phyloP scores from a whole-genome alignment of 2,329 filamentous ascomycete species.

The Neurospora crassa region DNA sequence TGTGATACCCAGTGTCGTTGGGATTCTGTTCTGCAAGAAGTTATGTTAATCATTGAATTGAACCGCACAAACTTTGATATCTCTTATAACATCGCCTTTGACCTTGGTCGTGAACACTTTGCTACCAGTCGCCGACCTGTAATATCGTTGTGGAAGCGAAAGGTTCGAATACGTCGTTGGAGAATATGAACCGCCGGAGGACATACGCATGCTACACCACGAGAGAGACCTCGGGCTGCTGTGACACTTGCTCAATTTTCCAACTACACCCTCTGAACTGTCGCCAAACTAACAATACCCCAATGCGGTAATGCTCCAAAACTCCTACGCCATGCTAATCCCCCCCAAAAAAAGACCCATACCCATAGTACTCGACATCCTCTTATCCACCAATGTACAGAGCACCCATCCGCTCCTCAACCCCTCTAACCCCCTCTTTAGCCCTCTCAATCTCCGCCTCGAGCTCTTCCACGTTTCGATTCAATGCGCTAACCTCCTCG shows the following conservation, averaged over 20 bases:
- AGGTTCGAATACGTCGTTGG: neutral
- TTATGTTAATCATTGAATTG: neutral
- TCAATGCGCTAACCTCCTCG: slow-evolving; percentile 75
- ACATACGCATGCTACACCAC: neutral
- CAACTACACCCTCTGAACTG: neutral
- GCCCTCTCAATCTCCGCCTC: slow-evolving; percentile 65
- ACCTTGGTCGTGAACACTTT: neutral
- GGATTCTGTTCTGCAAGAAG: neutral
- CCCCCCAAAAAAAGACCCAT: neutral
- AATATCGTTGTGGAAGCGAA: neutral
- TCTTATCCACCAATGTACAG: slow-evolving; percentile 30
- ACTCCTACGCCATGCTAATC: neutral
- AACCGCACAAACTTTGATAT: neutral
- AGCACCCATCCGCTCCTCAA: slow-evolving; percentile 52
- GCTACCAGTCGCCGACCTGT: neutral
- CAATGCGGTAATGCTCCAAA: neutral
- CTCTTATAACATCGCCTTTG: neutral
- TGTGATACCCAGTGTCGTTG: neutral
- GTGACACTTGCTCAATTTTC: neutral
- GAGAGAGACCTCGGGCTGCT: neutral
- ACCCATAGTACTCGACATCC: neutral
- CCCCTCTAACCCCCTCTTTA: slow-evolving; percentile 51
- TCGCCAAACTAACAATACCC: neutral
- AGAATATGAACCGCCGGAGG: neutral
- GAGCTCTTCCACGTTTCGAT: slow-evolving; percentile 73